These are phyloP conservation scores for Eucalyptus urophylla DNA, from an alignment of 345 rosid genomes.

Conservation along the genomic window DNA sequence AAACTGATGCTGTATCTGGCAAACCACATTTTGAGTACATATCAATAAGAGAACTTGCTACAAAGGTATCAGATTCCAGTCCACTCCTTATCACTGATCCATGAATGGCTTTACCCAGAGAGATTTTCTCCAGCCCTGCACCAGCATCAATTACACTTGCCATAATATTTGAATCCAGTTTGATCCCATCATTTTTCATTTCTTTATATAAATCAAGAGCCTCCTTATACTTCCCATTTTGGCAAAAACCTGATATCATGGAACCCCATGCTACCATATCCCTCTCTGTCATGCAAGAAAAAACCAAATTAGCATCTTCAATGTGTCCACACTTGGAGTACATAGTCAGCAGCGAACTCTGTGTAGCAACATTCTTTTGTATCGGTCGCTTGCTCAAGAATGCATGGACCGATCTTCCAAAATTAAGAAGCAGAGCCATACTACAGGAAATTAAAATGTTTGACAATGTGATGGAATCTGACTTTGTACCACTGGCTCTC, in stretches of 20 bases:
- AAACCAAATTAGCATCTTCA: conserved; percentile 33
- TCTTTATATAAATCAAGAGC: conserved; percentile 29
- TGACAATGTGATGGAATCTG: conserved; percentile 51
- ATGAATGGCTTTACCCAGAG: conserved; percentile 36
- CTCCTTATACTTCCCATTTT: conserved; percentile 38
- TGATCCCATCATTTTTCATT: conserved; percentile 34
- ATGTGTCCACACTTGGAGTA: conserved; percentile 37
- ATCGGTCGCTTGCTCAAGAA: conserved; percentile 44
- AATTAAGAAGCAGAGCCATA: conserved; percentile 17
- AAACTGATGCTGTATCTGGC: conserved; percentile 35
- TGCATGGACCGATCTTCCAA: conserved; percentile 58
- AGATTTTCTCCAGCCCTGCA: conserved; percentile 34
- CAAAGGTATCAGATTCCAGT: conserved; percentile 35
- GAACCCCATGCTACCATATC: conserved; percentile 75
- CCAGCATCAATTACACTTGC: conserved; percentile 44
- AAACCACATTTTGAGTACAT: conserved; percentile 67
- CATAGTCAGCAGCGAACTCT: conserved; percentile 48
- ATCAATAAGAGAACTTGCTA: conserved; percentile 57
- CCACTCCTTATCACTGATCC: conserved; percentile 45
- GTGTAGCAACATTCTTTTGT: conserved; percentile 13
- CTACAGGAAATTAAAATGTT: conserved; percentile 44
- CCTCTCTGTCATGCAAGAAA: conserved; percentile 28
- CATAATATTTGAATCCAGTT: conserved; percentile 55
- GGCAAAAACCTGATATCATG: conserved; percentile 57
- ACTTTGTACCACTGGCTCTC: conserved; percentile 18